Evolutionary conservation across 2,329 filamentous ascomycete genomes (phyloP).

Genomic region (Colletotrichum liaoningense): DNA sequence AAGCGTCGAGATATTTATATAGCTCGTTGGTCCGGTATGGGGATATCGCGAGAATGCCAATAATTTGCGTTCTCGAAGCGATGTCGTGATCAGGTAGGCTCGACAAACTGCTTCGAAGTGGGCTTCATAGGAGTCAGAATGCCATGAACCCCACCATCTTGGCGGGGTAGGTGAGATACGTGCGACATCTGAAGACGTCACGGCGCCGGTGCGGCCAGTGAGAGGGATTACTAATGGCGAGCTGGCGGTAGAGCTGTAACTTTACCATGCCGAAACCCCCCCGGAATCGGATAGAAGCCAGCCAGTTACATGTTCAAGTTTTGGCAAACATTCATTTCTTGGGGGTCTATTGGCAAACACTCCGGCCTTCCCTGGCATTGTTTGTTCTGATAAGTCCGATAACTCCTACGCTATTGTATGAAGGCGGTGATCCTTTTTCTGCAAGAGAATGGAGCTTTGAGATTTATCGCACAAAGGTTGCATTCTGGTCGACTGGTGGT

Average conservation of each 20-base stretch:
- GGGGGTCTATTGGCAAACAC: neutral
- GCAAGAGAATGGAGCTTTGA: neutral
- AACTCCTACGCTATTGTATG: neutral
- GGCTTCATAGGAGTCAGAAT: neutral
- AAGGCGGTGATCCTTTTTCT: neutral
- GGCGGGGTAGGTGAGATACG: conserved; percentile 24
- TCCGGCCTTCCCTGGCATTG: neutral
- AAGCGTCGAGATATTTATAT: neutral
- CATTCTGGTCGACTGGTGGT: neutral
- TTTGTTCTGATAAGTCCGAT: neutral
- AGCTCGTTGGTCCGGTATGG: neutral
- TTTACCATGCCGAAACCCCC: neutral
- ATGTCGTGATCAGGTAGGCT: conserved; percentile 34
- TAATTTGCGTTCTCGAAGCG: neutral
- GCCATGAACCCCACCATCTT: conserved; percentile 24
- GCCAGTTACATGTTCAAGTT: neutral
- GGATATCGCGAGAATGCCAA: neutral
- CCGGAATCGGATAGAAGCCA: neutral
- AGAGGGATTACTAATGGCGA: conserved; percentile 12
- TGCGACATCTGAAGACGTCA: conserved; percentile 27
- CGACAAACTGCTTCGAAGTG: conserved; percentile 6
- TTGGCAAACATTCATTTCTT: neutral
- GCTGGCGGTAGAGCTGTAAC: neutral
- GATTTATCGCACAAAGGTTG: neutral
- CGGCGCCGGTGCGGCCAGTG: neutral